phyloP scores from a whole-genome alignment of 805 yeast species.

The Vanderwaltozyma verrucispora region DNA sequence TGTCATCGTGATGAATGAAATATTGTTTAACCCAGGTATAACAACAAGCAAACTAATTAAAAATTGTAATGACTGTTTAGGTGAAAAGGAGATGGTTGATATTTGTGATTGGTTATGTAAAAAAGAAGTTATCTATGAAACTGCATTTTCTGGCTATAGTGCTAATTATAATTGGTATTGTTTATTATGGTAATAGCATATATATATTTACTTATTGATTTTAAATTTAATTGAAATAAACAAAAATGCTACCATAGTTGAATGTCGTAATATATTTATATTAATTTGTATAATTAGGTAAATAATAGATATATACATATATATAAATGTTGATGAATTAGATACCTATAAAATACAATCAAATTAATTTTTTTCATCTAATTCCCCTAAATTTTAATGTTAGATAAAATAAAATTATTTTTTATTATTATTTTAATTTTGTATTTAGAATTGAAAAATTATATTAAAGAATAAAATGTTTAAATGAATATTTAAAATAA shows the following conservation, averaged over 20 bases:
- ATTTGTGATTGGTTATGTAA: conserved; percentile 38
- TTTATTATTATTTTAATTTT: no score
- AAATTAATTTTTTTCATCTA: no score
- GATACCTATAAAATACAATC: not conserved
- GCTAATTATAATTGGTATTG: conserved; percentile 21
- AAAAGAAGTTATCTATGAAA: conserved; percentile 16
- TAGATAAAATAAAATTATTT: no score
- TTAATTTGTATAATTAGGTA: not conserved
- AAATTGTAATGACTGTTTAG: conserved; percentile 23
- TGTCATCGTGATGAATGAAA: conserved; percentile 34
- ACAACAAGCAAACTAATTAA: conserved; percentile 15
- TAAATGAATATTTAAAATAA: not conserved
- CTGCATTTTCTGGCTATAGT: conserved; percentile 15
- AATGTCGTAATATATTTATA: not conserved
- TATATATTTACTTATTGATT: no score
- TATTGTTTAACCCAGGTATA: conserved; percentile 50
- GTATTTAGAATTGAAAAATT: not conserved
- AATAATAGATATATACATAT: no score
- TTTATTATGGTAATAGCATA: conserved; percentile 4
- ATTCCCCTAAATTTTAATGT: not conserved
- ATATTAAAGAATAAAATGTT: not conserved
- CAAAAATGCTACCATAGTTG: not conserved
- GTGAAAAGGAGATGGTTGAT: conserved; percentile 30
- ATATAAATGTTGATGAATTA: no score
- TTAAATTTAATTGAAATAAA: no score